These are phyloP conservation scores for Linnemannia elongata DNA, from an alignment of 192 early-diverging fungal genomes.

Conservation along the genomic window DNA sequence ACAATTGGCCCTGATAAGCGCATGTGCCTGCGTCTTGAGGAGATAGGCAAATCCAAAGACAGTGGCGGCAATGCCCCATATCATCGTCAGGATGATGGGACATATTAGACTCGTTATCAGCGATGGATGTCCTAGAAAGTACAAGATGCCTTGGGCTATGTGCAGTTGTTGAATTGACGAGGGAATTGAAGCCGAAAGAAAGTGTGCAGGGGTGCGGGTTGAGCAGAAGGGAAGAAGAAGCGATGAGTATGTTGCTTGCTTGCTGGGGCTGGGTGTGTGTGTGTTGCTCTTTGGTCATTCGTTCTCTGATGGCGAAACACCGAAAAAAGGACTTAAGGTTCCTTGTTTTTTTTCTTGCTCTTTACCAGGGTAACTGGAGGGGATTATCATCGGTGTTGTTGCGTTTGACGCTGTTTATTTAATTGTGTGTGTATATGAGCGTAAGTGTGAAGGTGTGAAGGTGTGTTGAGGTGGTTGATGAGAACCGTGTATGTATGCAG, in stretches of 20 bases:
- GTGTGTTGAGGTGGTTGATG: background rate
- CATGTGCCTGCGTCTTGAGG: constrained; percentile 70
- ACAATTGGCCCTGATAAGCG: constrained; percentile 61
- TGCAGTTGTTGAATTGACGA: background rate
- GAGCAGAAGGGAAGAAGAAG: background rate
- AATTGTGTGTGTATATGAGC: too few relatives aligned
- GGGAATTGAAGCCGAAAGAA: background rate
- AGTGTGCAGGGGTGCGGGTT: background rate
- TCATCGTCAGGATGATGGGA: constrained; percentile 48
- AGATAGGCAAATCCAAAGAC: constrained; percentile 64
- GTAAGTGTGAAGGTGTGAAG: background rate
- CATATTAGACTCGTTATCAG: constrained; percentile 45
- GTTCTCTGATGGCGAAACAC: background rate
- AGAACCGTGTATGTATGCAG: background rate
- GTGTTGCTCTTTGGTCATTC: background rate
- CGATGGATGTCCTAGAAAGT: constrained; percentile 43
- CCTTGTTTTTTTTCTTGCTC: background rate
- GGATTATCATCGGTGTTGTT: constrained; percentile 23
- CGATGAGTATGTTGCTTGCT: background rate
- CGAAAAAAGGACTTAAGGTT: background rate
- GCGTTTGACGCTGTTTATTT: background rate
- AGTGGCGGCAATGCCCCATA: constrained; percentile 38
- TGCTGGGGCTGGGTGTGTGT: background rate
- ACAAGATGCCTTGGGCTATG: constrained; percentile 42
- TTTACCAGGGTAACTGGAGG: constrained; percentile 45